These are phyloP conservation scores for Mrakia gelida DNA, from an alignment of 768 basidiomycete genomes.

Conservation along the genomic window DNA sequence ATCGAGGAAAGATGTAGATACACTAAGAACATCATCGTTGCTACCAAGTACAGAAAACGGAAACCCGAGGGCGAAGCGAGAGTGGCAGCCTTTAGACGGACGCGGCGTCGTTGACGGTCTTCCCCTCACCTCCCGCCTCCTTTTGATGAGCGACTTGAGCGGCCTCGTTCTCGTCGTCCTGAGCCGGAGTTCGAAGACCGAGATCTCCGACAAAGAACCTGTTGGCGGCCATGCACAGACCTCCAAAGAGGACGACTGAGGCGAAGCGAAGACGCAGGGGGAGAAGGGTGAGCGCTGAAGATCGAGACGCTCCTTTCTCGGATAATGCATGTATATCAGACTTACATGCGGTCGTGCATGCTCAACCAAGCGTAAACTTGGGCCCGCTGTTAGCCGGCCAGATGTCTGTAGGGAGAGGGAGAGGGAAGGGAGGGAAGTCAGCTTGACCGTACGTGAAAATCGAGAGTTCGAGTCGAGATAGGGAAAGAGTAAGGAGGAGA, in stretches of 20 bases:
- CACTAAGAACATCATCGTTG: no score
- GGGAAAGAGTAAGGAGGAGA: neutral
- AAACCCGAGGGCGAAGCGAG: no score
- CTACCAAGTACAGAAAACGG: no score
- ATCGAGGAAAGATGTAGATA: no score
- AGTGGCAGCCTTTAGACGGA: no score
- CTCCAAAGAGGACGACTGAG: constrained; percentile 2
- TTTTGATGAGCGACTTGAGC: neutral
- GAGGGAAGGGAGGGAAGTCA: neutral
- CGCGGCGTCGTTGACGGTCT: no score
- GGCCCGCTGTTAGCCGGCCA: neutral
- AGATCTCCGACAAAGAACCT: neutral
- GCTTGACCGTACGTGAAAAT: neutral
- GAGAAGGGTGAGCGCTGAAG: no score
- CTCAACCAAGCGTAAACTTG: neutral
- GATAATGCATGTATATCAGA: neutral
- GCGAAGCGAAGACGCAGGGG: neutral
- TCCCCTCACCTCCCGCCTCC: neutral
- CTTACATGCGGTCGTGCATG: neutral
- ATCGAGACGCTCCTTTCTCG: no score
- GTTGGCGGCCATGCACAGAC: neutral
- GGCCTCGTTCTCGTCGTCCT: constrained; percentile 2
- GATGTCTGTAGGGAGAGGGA: neutral
- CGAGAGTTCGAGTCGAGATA: neutral
- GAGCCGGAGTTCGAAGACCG: neutral